Evolutionary conservation across 495 filamentous ascomycete species (phyloP).

Genomic region (Aspergillus leporis): DNA sequence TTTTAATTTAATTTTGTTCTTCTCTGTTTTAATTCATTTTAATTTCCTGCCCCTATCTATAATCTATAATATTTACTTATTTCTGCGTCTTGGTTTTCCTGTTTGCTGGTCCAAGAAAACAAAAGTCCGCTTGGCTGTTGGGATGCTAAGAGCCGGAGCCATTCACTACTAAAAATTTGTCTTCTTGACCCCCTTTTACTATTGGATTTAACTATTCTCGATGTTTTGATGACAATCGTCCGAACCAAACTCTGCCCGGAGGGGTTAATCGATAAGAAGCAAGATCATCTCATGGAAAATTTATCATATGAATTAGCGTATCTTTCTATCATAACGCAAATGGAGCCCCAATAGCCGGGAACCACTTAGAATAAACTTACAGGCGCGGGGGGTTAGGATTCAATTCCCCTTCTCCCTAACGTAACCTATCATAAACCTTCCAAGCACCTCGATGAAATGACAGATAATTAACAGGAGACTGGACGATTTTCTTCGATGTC

Average conservation of each 20-base stretch:
- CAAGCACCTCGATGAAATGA: conserved; percentile 13
- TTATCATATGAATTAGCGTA: not conserved
- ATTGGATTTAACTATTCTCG: not conserved
- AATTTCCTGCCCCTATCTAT: not conserved
- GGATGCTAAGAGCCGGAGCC: conserved; percentile 2
- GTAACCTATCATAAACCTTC: too few relatives aligned
- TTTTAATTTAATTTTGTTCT: not conserved
- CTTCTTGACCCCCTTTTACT: not conserved
- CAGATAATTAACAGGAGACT: conserved; percentile 13
- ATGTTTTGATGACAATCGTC: conserved; percentile 1
- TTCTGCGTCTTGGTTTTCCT: not conserved
- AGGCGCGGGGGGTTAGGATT: not conserved
- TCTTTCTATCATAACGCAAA: not conserved
- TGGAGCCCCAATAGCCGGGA: conserved; percentile 11
- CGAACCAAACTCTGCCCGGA: conserved; percentile 9
- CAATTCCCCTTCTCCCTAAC: conserved; percentile 14
- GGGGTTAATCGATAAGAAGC: conserved; percentile 5
- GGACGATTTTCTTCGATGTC: not conserved
- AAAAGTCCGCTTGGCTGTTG: conserved; percentile 4
- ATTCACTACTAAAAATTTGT: conserved; percentile 6
- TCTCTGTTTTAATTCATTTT: not conserved
- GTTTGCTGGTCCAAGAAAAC: not conserved
- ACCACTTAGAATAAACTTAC: conserved; percentile 3
- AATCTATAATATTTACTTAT: not conserved
- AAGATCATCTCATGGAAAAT: conserved; percentile 6